Evolutionary conservation across 139 green algal species (phyloP).

Genomic region (Chlamydomonas schloesseri): DNA sequence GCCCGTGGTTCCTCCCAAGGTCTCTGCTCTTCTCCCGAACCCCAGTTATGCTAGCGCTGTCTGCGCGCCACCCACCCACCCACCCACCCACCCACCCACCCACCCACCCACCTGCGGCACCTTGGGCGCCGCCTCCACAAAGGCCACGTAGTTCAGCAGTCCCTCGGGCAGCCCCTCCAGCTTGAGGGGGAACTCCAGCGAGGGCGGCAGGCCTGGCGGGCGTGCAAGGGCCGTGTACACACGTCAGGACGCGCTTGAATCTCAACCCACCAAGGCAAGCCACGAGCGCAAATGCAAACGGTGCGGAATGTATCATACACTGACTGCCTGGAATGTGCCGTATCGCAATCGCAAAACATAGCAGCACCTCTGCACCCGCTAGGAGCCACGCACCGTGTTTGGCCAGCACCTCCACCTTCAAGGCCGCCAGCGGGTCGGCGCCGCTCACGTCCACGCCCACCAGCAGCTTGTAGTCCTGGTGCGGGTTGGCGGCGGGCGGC

Average conservation of each 20-base stretch:
- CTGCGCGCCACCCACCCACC: neutral
- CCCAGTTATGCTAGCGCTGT: no score
- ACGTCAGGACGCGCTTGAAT: no score
- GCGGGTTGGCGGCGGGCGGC: constrained; percentile 56
- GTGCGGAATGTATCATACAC: no score
- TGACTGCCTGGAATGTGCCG: no score
- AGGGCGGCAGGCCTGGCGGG: constrained; percentile 8
- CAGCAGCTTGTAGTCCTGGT: constrained; percentile 57
- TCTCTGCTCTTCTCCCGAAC: no score
- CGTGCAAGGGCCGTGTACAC: no score
- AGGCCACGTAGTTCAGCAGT: constrained; percentile 30
- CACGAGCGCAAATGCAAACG: no score
- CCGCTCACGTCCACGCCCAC: neutral
- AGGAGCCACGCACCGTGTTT: neutral
- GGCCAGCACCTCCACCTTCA: constrained; percentile 2
- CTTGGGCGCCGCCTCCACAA: constrained; percentile 2
- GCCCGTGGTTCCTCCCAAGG: no score
- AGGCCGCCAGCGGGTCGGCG: constrained; percentile 12
- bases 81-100: neutral
- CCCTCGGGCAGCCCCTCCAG: constrained; percentile 41
- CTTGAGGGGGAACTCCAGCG: constrained; percentile 22
- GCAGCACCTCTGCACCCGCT: no score
- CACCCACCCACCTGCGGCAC: neutral
- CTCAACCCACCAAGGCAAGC: no score
- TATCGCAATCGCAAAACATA: no score